A percentile compares a stretch with the other conserved stretches of the same genome.
Conservation (phyloP, 345 rosid genomes). For the thale cress (Arabidopsis thaliana) region TAIR10.1 NC_003070.9:26192001-26192500, state of each 20-base stretch:
- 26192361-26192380: not conserved
- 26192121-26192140: not conserved
- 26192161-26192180: not conserved
- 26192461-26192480: not conserved
- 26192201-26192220: not conserved
- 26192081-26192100: not conserved
- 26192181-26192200: not conserved
- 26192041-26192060: not conserved
- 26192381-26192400: not conserved
- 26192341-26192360: not conserved
- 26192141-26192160: not conserved
- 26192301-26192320: not conserved
- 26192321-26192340: not conserved
- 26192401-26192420: not conserved
- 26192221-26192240: not conserved
- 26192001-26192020: constrained; percentile 7
- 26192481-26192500: not conserved
- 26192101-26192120: not conserved
- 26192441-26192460: not conserved
- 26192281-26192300: not conserved
- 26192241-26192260: not conserved
- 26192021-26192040: not conserved
- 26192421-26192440: not conserved
- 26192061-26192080: not conserved
- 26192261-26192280: not conserved